A percentile compares a stretch with the other conserved stretches of the same genome.
These are phyloP conservation scores for Yamadazyma kanchanaburiensis DNA, from an alignment of 1,139 yeast genomes.

Conservation along the genomic window DNA sequence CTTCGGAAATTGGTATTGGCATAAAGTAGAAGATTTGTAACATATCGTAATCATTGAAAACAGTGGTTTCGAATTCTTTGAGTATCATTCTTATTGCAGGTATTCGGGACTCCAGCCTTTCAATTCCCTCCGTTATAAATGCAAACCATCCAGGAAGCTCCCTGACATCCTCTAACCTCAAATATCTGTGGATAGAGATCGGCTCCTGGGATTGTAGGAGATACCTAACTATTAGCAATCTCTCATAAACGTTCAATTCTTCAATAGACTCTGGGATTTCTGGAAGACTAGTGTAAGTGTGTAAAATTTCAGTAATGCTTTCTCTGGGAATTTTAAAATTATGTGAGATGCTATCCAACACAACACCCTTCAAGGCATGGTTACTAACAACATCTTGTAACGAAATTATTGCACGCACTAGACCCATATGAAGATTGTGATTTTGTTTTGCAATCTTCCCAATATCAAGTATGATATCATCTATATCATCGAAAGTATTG, in stretches of 20 bases:
- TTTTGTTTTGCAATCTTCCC: conserved; percentile 15
- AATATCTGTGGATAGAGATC: neutral
- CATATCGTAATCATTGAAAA: conserved; percentile 8
- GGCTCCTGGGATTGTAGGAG: neutral
- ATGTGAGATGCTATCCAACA: conserved; percentile 9
- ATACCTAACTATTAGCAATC: neutral
- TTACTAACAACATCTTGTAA: conserved; percentile 5
- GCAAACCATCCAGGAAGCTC: conserved; percentile 10
- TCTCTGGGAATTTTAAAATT: conserved; percentile 2
- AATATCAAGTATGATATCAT: conserved; percentile 31
- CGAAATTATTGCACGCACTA: conserved; percentile 13
- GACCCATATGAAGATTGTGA: conserved; percentile 22
- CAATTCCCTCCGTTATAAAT: conserved; percentile 3
- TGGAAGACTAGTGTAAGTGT: neutral
- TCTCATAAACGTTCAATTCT: conserved; percentile 1
- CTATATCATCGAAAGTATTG: conserved; percentile 34
- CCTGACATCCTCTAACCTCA: neutral
- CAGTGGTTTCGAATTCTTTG: neutral
- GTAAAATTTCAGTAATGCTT: neutral
- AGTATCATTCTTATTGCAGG: no score
- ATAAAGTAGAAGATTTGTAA: neutral
- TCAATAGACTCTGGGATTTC: neutral
- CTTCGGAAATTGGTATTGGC: neutral
- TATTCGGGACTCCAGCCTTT: no score
- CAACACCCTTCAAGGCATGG: conserved; percentile 7